Evolutionary conservation across 164 flowering plant genomes (phyloP).

Genomic region (Santalum album): DNA sequence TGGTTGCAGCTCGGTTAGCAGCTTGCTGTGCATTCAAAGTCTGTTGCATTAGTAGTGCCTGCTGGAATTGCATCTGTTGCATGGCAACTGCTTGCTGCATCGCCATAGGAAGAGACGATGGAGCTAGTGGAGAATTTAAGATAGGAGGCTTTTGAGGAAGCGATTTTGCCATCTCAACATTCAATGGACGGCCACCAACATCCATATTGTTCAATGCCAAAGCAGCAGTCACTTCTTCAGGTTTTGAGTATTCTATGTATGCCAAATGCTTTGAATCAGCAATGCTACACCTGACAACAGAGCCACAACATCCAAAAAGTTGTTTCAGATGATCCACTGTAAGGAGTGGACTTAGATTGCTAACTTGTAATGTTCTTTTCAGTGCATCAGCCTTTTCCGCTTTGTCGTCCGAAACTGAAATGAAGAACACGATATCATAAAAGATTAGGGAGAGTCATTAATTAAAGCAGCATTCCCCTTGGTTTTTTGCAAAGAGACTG

Average conservation of each 20-base stretch:
- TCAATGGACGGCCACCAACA: conserved; percentile 87
- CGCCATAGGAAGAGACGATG: conserved; percentile 74
- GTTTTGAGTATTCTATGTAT: conserved; percentile 85
- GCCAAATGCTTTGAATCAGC: conserved; percentile 95
- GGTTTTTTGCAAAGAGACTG: too few species aligned
- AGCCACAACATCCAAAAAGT: conserved; percentile 79
- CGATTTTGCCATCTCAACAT: conserved; percentile 99
- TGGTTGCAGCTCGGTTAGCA: conserved; percentile 84
- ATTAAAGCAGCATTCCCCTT: not conserved
- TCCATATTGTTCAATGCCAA: conserved; percentile 88
- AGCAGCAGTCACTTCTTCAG: conserved; percentile 94
- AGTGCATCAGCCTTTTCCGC: conserved; percentile 49
- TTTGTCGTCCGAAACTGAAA: conserved; percentile 50
- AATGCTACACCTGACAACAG: conserved; percentile 78
- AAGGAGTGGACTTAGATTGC: conserved; percentile 91
- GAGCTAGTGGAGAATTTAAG: conserved; percentile 30
- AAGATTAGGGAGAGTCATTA: not conserved
- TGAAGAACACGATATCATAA: not conserved
- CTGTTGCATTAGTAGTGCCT: conserved; percentile 93
- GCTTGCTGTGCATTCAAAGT: conserved; percentile 89
- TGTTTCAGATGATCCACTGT: conserved; percentile 89
- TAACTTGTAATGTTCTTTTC: conserved; percentile 83
- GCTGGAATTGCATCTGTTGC: conserved; percentile 99
- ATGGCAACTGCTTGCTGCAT: conserved; percentile 99
- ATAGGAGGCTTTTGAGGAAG: conserved; percentile 65